phyloP scores from a whole-genome alignment of 345 rosid species.

The Eucalyptus cloeziana region DNA sequence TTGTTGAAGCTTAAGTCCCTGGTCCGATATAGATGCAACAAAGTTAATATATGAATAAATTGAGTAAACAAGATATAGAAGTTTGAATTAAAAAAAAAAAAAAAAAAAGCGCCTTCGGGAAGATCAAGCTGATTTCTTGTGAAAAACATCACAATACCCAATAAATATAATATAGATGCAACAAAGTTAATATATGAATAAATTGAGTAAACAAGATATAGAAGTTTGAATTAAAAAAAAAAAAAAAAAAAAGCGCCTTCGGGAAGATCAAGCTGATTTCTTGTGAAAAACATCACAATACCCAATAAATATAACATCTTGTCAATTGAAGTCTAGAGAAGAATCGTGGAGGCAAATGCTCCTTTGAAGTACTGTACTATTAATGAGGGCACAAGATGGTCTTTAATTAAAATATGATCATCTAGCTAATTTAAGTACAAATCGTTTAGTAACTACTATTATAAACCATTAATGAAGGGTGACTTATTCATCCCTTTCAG shows the following conservation, averaged over 20 bases:
- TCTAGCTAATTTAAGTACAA: neutral
- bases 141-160: neutral
- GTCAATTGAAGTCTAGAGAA: neutral
- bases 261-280: neutral
- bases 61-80: neutral
- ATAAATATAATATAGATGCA: neutral
- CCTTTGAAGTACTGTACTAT: neutral
- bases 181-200: neutral
- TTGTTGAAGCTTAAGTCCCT: slow-evolving; percentile 41
- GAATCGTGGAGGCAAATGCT: neutral
- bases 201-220: neutral
- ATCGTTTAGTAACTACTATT: neutral
- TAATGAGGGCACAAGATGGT: neutral
- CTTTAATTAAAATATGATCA: rapidly evolving
- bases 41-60: neutral
- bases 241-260: neutral
- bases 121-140: neutral
- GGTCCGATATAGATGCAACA: neutral
- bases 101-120: neutral
- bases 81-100: neutral
- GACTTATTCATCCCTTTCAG: rapidly evolving
- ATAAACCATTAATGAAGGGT: neutral
- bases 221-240: neutral
- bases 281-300: neutral
- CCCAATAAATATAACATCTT: neutral